Evolutionary conservation across 2,329 filamentous ascomycete species (phyloP), one percentile per base, ranked within the genome.

Genomic region (Alternaria sp.): DNA sequence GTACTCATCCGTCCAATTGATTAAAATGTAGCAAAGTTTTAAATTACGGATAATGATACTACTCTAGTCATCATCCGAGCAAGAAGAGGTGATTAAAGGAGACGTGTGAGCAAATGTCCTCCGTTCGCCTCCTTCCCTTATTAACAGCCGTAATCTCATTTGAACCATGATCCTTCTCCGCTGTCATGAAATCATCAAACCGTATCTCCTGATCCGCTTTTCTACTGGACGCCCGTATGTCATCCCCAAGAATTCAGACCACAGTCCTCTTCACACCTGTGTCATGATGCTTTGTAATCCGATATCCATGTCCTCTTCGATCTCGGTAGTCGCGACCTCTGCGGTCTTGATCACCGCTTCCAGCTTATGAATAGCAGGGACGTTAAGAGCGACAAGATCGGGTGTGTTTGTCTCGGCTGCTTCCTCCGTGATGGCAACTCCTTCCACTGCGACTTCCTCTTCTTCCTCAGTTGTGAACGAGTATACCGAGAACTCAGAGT

Each of bases 371-470:
- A 49, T 36, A 5, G 46, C 47, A 4, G 61, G 30, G 3, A 63
- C 12, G n/a, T 60, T 53, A 5, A 55, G 46, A 11, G 56, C 51
- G 4, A 71, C 30, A 30, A 80, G 68, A 56, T 82, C 80, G 1
- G 81, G 81, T 10, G 73, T 75, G 45, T 84, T 82, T 30, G 81
- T 76, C 64, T 83, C 83, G 15, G 87, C 82, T 46, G 83, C 85
- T 72, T 88, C 87, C 70, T 89, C 87, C 4, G 84, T 84, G 25
- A 89, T 73, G 1, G 86, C 86, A 5, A 89, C 80, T 2, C 87
- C 87, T 15, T 83, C 47, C 3, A 56, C 81, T 5, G 81, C 79
- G 1, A 88, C 83, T 28, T 84, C 81, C 3, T 87, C 72, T 36
- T 79, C 75, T 5, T 79, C 78, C 15, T 77, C 70, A 2, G 74